These are phyloP conservation scores for Euryodendron excelsum DNA, from an alignment of 148 eudicot genomes.

Conservation along the genomic window DNA sequence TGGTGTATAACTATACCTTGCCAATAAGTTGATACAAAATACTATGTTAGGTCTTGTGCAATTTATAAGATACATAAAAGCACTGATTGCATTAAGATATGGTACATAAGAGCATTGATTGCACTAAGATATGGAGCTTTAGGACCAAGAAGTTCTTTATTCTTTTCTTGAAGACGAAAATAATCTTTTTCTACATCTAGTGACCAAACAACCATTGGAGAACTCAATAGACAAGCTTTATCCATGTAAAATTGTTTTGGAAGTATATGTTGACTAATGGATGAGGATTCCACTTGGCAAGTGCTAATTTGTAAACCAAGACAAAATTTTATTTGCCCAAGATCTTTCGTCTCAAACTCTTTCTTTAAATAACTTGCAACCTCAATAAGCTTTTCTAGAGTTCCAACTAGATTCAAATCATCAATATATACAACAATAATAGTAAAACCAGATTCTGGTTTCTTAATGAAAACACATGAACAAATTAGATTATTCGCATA, in stretches of 20 bases:
- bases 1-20: neutral
- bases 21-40: neutral
- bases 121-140: constrained; percentile 12
- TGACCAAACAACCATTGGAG: neutral
- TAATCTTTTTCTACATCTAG: constrained; percentile 4
- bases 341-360: constrained; percentile 7
- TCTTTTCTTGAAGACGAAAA: constrained; percentile 6
- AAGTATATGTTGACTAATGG: constrained; percentile 7
- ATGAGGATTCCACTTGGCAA: constrained; percentile 2
- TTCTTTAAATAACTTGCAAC: neutral
- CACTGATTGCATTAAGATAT: constrained; percentile 8
- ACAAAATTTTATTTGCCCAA: neutral
- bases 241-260: constrained; percentile 6
- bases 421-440: constrained; percentile 11
- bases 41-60: neutral
- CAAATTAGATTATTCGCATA: constrained; percentile 11
- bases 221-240: neutral
- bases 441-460: neutral
- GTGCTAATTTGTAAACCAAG: constrained; percentile 1
- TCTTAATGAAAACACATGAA: constrained; percentile 3
- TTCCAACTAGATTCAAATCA: constrained; percentile 14
- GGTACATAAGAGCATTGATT: constrained; percentile 11
- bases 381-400: constrained; percentile 5
- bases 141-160: constrained; percentile 11
- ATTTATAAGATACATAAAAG: constrained; percentile 11